phyloP scores from a whole-genome alignment of 306 rosid species.

The Vachellia collinsii region DNA sequence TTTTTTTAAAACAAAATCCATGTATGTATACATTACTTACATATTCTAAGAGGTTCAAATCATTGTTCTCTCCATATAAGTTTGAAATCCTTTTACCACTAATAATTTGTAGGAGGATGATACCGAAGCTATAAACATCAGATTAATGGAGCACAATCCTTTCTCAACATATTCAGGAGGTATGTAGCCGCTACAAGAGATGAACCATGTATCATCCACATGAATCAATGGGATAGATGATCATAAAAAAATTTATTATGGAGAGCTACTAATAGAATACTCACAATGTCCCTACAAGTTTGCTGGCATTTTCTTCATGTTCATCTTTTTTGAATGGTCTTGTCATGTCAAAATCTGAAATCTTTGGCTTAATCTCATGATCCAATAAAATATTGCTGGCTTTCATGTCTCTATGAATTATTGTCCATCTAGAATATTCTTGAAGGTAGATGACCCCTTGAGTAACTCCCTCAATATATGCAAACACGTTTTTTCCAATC shows the following conservation, averaged over 20 bases:
- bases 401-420: conserved; percentile 45
- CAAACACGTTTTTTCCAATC: conserved; percentile 41
- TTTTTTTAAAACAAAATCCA: not conserved
- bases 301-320: conserved; percentile 43
- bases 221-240: not conserved
- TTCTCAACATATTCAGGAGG: not conserved
- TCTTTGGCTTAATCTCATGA: conserved; percentile 48
- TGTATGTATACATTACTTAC: conserved; percentile 23
- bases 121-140: conserved; percentile 48
- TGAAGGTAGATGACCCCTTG: conserved; percentile 53
- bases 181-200: conserved; percentile 42
- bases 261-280: not conserved
- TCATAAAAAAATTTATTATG: not conserved
- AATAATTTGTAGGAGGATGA: conserved; percentile 48
- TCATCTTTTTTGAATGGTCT: conserved; percentile 45
- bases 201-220: not conserved
- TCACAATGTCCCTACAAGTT: conserved; percentile 57
- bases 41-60: conserved; percentile 34
- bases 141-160: conserved; percentile 44
- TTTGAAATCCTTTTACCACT: conserved; percentile 39
- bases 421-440: conserved; percentile 44
- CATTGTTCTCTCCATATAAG: conserved; percentile 32
- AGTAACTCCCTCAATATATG: conserved; percentile 48
- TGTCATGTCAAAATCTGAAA: conserved; percentile 66
- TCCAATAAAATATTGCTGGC: conserved; percentile 16